Evolutionary conservation across 768 basidiomycete species (phyloP).

Genomic region (Paxillus rubicundulus): DNA sequence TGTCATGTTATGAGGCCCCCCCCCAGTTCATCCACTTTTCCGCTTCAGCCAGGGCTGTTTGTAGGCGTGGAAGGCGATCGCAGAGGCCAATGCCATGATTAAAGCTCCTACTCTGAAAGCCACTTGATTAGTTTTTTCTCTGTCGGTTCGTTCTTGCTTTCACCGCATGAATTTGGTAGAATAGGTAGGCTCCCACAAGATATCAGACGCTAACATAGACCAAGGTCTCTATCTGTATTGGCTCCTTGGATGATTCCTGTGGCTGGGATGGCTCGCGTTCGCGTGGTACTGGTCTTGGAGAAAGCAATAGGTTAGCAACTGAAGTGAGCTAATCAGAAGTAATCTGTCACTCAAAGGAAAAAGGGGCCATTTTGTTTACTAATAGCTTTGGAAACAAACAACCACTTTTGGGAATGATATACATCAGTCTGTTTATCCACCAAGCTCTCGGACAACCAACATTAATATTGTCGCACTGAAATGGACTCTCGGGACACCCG

Average conservation of each 20-base stretch:
- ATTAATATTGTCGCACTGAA: not conserved
- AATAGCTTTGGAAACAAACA: slow-evolving; percentile 4
- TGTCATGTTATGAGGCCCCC: too few species aligned
- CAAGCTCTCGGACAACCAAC: not conserved
- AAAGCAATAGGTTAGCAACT: too few species aligned
- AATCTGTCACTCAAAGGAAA: not conserved
- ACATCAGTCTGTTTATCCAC: not conserved
- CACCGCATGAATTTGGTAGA: not conserved
- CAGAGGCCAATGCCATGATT: too few species aligned
- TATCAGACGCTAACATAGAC: not conserved
- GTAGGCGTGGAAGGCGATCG: too few species aligned
- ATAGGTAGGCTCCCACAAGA: too few species aligned
- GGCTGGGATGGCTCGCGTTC: not conserved
- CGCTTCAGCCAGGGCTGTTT: not conserved
- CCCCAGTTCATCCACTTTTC: not conserved
- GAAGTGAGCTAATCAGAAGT: too few species aligned
- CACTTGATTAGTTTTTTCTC: not conserved
- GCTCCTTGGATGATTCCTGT: not conserved
- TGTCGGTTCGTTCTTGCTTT: not conserved
- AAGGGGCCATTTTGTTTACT: not conserved
- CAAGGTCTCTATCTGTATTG: not conserved
- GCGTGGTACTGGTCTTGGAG: not conserved
- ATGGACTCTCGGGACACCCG: not conserved
- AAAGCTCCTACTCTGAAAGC: too few species aligned
- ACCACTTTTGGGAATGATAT: not conserved